Percentiles rank a stretch among this genome's conserved stretches.
These are phyloP conservation scores for Geopyxis carbonaria DNA, from an alignment of 495 filamentous ascomycete genomes.

Conservation along the genomic window DNA sequence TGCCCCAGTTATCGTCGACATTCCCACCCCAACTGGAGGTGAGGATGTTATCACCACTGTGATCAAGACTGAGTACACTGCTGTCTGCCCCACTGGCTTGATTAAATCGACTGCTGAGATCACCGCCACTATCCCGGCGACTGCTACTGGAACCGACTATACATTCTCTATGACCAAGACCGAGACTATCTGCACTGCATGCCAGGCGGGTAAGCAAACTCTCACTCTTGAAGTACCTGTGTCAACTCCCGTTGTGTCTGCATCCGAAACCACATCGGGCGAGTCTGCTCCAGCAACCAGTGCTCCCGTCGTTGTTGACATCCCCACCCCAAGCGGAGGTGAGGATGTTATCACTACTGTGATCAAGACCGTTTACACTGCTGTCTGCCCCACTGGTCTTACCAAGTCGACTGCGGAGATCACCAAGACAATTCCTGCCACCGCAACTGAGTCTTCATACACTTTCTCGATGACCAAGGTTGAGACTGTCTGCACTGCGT, in stretches of 20 bases:
- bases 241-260: too few species aligned
- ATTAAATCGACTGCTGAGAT: not conserved
- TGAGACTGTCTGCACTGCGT: not conserved
- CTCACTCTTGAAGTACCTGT: too few species aligned
- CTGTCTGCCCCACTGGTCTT: conserved; percentile 6
- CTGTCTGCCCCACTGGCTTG: not conserved
- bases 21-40: not conserved
- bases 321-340: not conserved
- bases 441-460: conserved; percentile 1
- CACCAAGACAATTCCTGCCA: conserved; percentile 1
- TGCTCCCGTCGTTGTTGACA: not conserved
- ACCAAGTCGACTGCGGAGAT: conserved; percentile 1
- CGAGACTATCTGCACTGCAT: conserved; percentile 1
- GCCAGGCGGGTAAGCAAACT: not conserved
- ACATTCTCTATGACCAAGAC: conserved; percentile 2
- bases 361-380: conserved; percentile 4
- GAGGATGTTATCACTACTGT: conserved; percentile 2
- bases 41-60: conserved; percentile 3
- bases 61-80: not conserved
- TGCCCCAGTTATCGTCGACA: conserved; percentile 1
- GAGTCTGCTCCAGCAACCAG: not conserved
- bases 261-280: too few species aligned
- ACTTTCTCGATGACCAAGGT: not conserved
- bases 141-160: not conserved
- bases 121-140: conserved; percentile 3